Evolutionary conservation across 345 rosid genomes (phyloP).

Genomic region (Murraya koenigii): DNA sequence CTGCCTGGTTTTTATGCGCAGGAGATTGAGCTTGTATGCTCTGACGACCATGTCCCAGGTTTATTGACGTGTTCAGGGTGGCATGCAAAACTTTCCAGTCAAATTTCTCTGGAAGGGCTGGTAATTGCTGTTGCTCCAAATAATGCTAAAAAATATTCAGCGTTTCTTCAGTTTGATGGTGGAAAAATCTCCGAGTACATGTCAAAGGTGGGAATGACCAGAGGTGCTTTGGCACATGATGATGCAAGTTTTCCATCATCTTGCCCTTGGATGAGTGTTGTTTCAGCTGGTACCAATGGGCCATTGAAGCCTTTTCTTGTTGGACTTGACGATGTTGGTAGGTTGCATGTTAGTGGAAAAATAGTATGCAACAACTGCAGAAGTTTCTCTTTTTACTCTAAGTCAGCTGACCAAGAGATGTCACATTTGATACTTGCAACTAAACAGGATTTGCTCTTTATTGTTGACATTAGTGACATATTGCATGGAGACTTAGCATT

Average conservation of each 20-base stretch:
- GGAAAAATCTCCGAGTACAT: conserved; percentile 61
- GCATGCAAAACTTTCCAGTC: conserved; percentile 50
- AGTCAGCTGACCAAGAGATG: conserved; percentile 54
- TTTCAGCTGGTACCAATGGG: conserved; percentile 40
- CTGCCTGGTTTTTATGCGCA: conserved; percentile 56
- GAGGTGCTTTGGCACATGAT: conserved; percentile 37
- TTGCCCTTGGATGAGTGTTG: conserved; percentile 76
- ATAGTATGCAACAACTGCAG: conserved; percentile 77
- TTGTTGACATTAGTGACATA: conserved; percentile 68
- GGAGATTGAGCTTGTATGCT: conserved; percentile 72
- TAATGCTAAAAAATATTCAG: conserved; percentile 58
- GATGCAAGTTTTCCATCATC: conserved; percentile 48
- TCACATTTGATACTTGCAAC: conserved; percentile 84
- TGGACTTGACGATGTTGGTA: conserved; percentile 86
- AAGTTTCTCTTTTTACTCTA: conserved; percentile 85
- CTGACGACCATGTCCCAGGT: conserved; percentile 63
- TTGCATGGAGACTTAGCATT: conserved; percentile 53
- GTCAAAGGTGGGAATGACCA: conserved; percentile 43
- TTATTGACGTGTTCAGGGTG: conserved; percentile 70
- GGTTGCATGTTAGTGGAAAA: conserved; percentile 64
- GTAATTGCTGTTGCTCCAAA: conserved; percentile 58
- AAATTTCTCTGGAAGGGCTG: conserved; percentile 45
- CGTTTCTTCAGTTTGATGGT: conserved; percentile 81
- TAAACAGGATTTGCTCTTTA: conserved; percentile 81
- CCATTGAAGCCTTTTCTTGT: conserved; percentile 50